These are phyloP conservation scores for Taphrina betulina DNA, from an alignment of 1,139 yeast species.

Conservation along the genomic window DNA sequence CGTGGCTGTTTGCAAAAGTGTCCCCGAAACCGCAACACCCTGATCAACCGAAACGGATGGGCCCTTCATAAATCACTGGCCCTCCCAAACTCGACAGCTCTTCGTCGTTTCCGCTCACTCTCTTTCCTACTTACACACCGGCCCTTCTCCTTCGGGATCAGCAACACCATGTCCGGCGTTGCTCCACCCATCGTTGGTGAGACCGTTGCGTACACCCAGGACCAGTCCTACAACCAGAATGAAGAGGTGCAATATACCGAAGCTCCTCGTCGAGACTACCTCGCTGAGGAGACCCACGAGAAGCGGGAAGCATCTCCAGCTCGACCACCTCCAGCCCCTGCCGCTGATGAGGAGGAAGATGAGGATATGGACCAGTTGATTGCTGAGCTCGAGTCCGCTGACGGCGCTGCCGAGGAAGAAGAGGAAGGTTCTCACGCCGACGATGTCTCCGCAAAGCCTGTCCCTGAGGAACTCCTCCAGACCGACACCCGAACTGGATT, in stretches of 20 bases:
- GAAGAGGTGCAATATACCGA: conserved; percentile 9
- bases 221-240: conserved; percentile 2
- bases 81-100: too few species aligned
- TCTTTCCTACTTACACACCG: not conserved
- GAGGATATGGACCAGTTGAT: conserved; percentile 58
- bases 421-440: conserved; percentile 52
- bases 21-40: too few species aligned
- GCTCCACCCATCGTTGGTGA: conserved; percentile 25
- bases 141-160: too few species aligned
- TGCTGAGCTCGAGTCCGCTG: conserved; percentile 82
- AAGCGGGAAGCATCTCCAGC: conserved; percentile 24
- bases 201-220: conserved; percentile 1
- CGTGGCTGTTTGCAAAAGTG: too few species aligned
- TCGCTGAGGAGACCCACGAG: conserved; percentile 25
- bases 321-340: conserved; percentile 25
- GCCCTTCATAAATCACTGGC: too few species aligned
- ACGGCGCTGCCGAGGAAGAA: conserved; percentile 52
- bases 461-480: conserved; percentile 85
- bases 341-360: conserved; percentile 38
- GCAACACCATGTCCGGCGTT: conserved; percentile 20
- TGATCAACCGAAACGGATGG: too few species aligned
- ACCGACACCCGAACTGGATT: conserved; percentile 85
- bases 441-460: conserved; percentile 56
- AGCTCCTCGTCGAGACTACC: conserved; percentile 25
- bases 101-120: not conserved